phyloP scores from a whole-genome alignment of 2,329 filamentous ascomycete genomes.

The Aspergillus sp. region DNA sequence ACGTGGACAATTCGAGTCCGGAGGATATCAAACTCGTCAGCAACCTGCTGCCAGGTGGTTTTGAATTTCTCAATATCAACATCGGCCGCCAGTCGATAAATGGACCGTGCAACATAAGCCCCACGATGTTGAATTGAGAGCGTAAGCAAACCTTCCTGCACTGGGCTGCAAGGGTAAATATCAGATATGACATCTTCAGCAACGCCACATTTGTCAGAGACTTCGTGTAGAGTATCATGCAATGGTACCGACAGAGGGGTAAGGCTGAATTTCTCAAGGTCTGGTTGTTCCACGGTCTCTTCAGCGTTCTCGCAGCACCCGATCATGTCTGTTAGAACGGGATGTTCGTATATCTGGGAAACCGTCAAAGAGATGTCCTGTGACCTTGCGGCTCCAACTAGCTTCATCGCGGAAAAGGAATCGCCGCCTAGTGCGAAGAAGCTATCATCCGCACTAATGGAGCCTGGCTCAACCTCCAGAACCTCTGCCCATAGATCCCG shows the following conservation, averaged over 20 bases:
- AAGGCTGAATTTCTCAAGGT: slow-evolving; percentile 29
- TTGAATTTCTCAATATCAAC: slow-evolving; percentile 47
- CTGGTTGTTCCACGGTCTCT: background rate
- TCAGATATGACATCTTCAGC: slow-evolving; percentile 33
- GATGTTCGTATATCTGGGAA: slow-evolving; percentile 46
- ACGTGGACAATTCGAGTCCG: slow-evolving; percentile 49
- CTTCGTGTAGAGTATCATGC: slow-evolving; percentile 27
- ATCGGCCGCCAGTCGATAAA: slow-evolving; percentile 39
- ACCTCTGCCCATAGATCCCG: slow-evolving; percentile 40
- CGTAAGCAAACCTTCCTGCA: slow-evolving; percentile 49
- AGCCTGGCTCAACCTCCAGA: slow-evolving; percentile 37
- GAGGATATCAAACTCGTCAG: slow-evolving; percentile 49
- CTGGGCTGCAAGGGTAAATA: slow-evolving; percentile 45
- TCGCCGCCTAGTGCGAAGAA: slow-evolving; percentile 51
- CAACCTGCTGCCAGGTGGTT: slow-evolving; percentile 47
- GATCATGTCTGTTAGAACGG: slow-evolving; percentile 46
- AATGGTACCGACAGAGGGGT: slow-evolving; percentile 22
- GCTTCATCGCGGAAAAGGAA: slow-evolving; percentile 49
- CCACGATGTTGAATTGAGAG: slow-evolving; percentile 49
- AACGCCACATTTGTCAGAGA: slow-evolving; percentile 33
- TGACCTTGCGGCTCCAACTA: slow-evolving; percentile 43
- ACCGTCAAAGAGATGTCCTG: slow-evolving; percentile 43
- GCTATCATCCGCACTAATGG: slow-evolving; percentile 45
- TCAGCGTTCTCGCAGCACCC: slow-evolving; percentile 22
- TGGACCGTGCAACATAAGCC: slow-evolving; percentile 50